These are phyloP conservation scores for Colletotrichum caudatum DNA, from an alignment of 2,329 filamentous ascomycete species.

Conservation along the genomic window DNA sequence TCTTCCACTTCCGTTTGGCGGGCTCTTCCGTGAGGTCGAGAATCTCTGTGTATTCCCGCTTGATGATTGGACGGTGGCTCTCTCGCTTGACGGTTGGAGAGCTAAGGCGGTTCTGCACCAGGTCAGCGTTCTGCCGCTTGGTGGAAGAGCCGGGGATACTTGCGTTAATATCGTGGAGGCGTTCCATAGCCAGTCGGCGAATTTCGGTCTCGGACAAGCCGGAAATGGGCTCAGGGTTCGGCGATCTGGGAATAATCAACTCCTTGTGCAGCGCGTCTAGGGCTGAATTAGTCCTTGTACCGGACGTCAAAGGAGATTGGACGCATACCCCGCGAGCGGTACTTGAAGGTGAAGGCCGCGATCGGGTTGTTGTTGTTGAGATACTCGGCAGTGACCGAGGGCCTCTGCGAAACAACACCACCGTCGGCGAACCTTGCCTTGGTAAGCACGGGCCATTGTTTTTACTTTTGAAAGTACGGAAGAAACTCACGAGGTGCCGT, in stretches of 20 bases:
- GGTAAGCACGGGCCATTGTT: background rate
- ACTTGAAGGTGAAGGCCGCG: slow-evolving; percentile 45
- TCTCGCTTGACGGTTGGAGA: slow-evolving; percentile 34
- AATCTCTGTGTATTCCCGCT: slow-evolving; percentile 37
- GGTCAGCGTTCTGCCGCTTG: background rate
- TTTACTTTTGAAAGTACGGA: background rate
- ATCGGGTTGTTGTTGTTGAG: slow-evolving; percentile 23
- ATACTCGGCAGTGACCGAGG: background rate
- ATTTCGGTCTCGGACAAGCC: slow-evolving; percentile 36
- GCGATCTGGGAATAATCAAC: slow-evolving; percentile 42
- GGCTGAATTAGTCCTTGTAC: background rate
- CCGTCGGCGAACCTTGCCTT: slow-evolving; percentile 31
- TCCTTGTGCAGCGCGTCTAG: slow-evolving; percentile 44
- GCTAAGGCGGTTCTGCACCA: background rate
- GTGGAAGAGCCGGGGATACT: background rate
- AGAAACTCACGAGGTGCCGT: slow-evolving; percentile 42
- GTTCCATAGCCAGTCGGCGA: slow-evolving; percentile 36
- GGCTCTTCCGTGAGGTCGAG: slow-evolving; percentile 37
- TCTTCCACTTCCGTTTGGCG: slow-evolving; percentile 39
- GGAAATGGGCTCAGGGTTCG: slow-evolving; percentile 35
- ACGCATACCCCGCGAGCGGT: slow-evolving; percentile 44
- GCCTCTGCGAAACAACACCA: background rate
- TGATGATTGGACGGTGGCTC: slow-evolving; percentile 21
- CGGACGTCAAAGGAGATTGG: background rate
- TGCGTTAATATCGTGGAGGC: slow-evolving; percentile 34